These are phyloP conservation scores for Kwoniella shivajii DNA, from an alignment of 1,284 basidiomycete species.

Conservation along the genomic window DNA sequence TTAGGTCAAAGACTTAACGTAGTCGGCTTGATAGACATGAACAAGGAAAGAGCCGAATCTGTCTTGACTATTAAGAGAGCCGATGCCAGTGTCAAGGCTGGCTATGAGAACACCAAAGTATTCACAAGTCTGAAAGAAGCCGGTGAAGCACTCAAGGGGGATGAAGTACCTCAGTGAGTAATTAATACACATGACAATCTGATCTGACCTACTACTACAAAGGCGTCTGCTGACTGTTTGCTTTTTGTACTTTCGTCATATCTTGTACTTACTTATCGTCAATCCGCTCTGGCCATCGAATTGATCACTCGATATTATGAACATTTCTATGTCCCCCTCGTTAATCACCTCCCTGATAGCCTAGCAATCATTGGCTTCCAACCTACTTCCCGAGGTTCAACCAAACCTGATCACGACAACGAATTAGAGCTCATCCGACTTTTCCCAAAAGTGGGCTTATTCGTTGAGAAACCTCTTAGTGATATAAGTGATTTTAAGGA, in stretches of 20 bases:
- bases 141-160: slow-evolving; percentile 15
- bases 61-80: slow-evolving; percentile 82
- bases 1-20: slow-evolving; percentile 91
- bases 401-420: slow-evolving; percentile 87
- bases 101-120: slow-evolving; percentile 83
- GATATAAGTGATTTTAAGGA: slow-evolving; percentile 56
- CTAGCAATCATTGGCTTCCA: slow-evolving; percentile 36
- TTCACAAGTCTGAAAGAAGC: slow-evolving; percentile 77
- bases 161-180: slow-evolving; percentile 51
- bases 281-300: too few relatives aligned
- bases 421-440: slow-evolving; percentile 82
- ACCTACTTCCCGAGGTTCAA: slow-evolving; percentile 83
- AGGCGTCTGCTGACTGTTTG: background rate
- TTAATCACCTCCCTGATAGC: too few relatives aligned
- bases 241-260: too few relatives aligned
- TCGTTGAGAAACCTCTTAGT: slow-evolving; percentile 75
- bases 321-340: too few relatives aligned
- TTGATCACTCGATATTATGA: too few relatives aligned
- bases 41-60: slow-evolving; percentile 70
- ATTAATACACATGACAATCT: slow-evolving; percentile 62
- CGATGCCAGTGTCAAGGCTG: slow-evolving; percentile 75
- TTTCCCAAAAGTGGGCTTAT: slow-evolving; percentile 84
- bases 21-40: slow-evolving; percentile 87
- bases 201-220: slow-evolving; percentile 8
- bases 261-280: too few relatives aligned